These are phyloP conservation scores for Anthracocystis walkeri DNA, from an alignment of 1,284 basidiomycete species.

Conservation along the genomic window DNA sequence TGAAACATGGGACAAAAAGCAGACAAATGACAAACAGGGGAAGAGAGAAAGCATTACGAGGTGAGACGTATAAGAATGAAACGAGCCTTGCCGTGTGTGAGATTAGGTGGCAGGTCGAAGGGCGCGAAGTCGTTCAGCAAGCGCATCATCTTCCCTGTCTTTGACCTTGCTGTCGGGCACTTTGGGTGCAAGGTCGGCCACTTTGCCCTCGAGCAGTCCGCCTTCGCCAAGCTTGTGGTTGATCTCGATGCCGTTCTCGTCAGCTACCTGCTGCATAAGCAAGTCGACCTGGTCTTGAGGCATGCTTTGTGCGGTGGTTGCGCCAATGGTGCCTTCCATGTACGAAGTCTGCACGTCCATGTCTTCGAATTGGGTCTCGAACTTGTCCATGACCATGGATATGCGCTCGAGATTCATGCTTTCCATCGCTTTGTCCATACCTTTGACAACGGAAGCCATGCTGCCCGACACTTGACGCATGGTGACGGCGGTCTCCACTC, in stretches of 20 bases:
- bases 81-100: neutral
- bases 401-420: slow-evolving; percentile 98
- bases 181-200: slow-evolving; percentile 61
- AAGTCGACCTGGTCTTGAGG: slow-evolving; percentile 97
- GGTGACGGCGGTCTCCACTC: slow-evolving; percentile 99
- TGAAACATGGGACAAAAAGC: slow-evolving; percentile 1
- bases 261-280: slow-evolving; percentile 92
- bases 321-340: slow-evolving; percentile 96
- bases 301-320: slow-evolving; percentile 89
- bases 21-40: neutral
- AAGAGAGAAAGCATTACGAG: neutral
- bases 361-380: slow-evolving; percentile 95
- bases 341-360: slow-evolving; percentile 97
- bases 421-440: slow-evolving; percentile 99
- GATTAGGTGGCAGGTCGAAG: slow-evolving; percentile 61
- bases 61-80: neutral
- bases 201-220: slow-evolving; percentile 75
- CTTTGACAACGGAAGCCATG: slow-evolving; percentile 95
- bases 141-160: slow-evolving; percentile 74
- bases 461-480: slow-evolving; percentile 88
- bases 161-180: slow-evolving; percentile 37
- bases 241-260: slow-evolving; percentile 95
- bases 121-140: slow-evolving; percentile 76
- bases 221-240: slow-evolving; percentile 86
- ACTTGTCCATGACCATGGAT: slow-evolving; percentile 98